A percentile compares a stretch with the other conserved stretches of the same genome.
These are phyloP conservation scores for Lactarius deliciosus DNA, from an alignment of 768 basidiomycete genomes.

Conservation along the genomic window DNA sequence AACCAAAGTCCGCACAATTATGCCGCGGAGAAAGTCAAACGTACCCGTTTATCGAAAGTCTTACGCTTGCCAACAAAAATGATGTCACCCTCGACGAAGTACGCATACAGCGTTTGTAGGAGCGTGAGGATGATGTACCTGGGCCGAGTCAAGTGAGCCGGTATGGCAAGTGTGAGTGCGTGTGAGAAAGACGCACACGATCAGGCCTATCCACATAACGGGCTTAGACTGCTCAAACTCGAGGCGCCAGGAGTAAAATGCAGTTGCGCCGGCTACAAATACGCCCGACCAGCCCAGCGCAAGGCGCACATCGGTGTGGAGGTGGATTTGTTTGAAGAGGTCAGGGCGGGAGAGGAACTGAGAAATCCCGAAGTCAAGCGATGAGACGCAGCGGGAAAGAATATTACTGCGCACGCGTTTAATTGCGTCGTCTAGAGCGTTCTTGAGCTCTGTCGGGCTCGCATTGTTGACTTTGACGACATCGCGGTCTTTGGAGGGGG, in stretches of 20 bases:
- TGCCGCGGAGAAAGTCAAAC: constrained; percentile 32
- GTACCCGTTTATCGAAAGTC: constrained; percentile 81
- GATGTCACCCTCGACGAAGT: constrained; percentile 78
- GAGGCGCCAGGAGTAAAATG: constrained; percentile 80
- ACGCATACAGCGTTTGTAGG: constrained; percentile 77
- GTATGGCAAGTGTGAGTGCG: constrained; percentile 12
- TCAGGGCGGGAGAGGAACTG: constrained; percentile 80
- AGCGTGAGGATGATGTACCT: constrained; percentile 77
- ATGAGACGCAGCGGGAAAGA: neutral
- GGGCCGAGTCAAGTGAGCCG: constrained; percentile 18
- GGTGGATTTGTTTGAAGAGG: constrained; percentile 81
- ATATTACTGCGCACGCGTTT: constrained; percentile 59
- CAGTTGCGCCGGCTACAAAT: constrained; percentile 76
- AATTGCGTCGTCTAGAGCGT: constrained; percentile 76
- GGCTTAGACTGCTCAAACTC: constrained; percentile 90
- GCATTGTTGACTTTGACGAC: constrained; percentile 53
- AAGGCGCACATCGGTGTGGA: constrained; percentile 87
- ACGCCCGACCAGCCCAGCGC: constrained; percentile 85
- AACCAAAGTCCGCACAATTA: constrained; percentile 1
- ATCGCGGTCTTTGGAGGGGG: constrained; percentile 35
- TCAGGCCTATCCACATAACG: constrained; percentile 74
- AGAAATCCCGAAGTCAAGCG: neutral
- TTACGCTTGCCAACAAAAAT: constrained; percentile 90
- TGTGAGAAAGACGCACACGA: constrained; percentile 53
- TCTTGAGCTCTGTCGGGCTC: constrained; percentile 51